Base-by-base conservation (phyloP, 495 filamentous ascomycete genomes). In the Daldinia childiae region DNA sequence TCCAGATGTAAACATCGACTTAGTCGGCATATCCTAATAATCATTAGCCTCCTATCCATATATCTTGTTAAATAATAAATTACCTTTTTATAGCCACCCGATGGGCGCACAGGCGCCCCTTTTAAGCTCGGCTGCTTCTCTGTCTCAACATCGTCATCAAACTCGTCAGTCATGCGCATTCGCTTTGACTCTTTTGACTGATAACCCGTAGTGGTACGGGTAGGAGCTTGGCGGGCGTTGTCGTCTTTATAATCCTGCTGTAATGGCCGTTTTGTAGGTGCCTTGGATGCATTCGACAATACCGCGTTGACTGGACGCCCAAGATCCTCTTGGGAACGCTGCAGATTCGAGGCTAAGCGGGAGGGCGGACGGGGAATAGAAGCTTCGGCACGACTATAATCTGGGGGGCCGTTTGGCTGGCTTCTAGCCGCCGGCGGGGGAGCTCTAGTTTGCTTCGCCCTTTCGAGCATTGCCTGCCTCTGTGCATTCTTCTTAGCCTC, bases 21-120 rank as follows among this genome's bases (percentile, higher is more conserved):
- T 89, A 71, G 88, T 83, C 17, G 81, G 79, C 62, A 83, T 77
- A 60, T 91, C 88, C 88, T 90, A 71, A 15, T 41, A 38, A 15
- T 12, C 7, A n/a, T 69, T 73, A 73, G 66, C 55, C 9, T 58
- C 17, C 1, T 21, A 30, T 54, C 26, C 9, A 59, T 15, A 39
- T 11, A 52, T 7, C 11, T 6, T 48, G 32, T 58, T 27, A 39
- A 66, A 34, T 55, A 7, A 15, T n/a, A 39, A 72, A 82, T 79
- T 80, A 92, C 91, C 87, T 93, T 94, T 74, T 83, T 86, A 69
- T 90, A 89, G 61, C 92, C 92, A 60, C 82, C 89, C 2, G 92
- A 93, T 68, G 93, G 92, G 61, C 94, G 88, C 62, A 95, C 92
- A 12, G 94, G 93, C 51, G 93, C 92, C 21, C 89, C 90, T 82